Evolutionary conservation across 805 yeast species (phyloP).

Genomic region (Cyberlindnera amylophila): DNA sequence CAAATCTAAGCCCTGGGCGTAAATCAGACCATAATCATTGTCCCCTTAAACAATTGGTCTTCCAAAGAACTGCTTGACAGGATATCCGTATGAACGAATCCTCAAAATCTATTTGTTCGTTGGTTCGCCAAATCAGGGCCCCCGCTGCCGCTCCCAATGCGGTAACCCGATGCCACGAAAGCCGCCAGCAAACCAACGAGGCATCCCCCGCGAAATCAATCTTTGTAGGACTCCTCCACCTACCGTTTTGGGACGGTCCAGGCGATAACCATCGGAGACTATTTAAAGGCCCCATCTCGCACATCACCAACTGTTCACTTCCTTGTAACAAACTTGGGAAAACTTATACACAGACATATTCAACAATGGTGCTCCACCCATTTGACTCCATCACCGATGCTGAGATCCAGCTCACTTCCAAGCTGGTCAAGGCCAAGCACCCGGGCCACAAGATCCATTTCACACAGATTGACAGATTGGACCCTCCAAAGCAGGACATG

Average conservation of each 20-base stretch:
- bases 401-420: slow-evolving; percentile 55
- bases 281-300: neutral
- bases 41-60: too few relatives aligned
- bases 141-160: slow-evolving; percentile 2
- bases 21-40: too few relatives aligned
- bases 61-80: too few relatives aligned
- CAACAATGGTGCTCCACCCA: slow-evolving; percentile 40
- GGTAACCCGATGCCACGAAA: slow-evolving; percentile 6
- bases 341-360: too few relatives aligned
- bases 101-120: too few relatives aligned
- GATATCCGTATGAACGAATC: too few relatives aligned
- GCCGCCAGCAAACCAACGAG: neutral
- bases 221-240: neutral
- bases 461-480: slow-evolving; percentile 62
- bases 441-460: slow-evolving; percentile 57
- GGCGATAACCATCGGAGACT: slow-evolving; percentile 1
- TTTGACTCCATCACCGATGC: slow-evolving; percentile 56
- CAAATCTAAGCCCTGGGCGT: too few relatives aligned
- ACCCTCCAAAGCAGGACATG: slow-evolving; percentile 78
- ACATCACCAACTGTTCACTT: too few relatives aligned
- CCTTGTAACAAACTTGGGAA: too few relatives aligned
- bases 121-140: too few relatives aligned
- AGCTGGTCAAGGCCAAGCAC: slow-evolving; percentile 56
- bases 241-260: slow-evolving; percentile 14
- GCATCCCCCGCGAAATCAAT: neutral